These are phyloP conservation scores for Globisporangium nagaii DNA, from an alignment of 352 stramenopile species.

Conservation along the genomic window DNA sequence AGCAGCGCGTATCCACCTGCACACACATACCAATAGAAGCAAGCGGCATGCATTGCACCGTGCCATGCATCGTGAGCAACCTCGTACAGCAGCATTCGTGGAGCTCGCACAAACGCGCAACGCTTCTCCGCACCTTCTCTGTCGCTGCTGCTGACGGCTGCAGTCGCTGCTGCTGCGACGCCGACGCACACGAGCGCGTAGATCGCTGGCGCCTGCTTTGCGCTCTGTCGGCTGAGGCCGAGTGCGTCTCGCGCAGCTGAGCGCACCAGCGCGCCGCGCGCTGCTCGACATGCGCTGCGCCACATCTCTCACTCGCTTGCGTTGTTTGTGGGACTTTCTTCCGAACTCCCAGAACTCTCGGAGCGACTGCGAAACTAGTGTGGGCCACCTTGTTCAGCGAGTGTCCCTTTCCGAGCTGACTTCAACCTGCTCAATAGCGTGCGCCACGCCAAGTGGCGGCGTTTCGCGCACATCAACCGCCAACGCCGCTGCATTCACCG, in stretches of 20 bases:
- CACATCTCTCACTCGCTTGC: background rate
- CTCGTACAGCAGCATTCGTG: too few relatives aligned
- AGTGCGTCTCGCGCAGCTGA: background rate
- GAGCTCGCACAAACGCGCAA: too few relatives aligned
- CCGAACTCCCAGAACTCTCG: too few relatives aligned
- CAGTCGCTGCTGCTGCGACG: background rate
- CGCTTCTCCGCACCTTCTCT: background rate
- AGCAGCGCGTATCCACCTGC: slow-evolving; percentile 15
- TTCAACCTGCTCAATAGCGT: too few relatives aligned
- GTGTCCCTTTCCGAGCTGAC: too few relatives aligned
- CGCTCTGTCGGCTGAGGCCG: background rate
- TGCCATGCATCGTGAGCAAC: too few relatives aligned
- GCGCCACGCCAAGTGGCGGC: background rate
- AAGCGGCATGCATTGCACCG: too few relatives aligned
- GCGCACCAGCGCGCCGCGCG: slow-evolving; percentile 1
- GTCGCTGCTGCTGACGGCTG: slow-evolving; percentile 5
- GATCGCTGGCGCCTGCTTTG: background rate
- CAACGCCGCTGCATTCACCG: background rate
- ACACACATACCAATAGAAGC: background rate
- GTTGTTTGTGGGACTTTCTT: background rate
- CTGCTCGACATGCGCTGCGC: background rate
- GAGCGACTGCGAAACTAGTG: too few relatives aligned
- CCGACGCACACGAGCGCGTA: slow-evolving; percentile 2
- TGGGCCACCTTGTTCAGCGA: too few relatives aligned
- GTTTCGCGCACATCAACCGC: slow-evolving; percentile 11